Evolutionary conservation across 2,329 filamentous ascomycete genomes (phyloP), one percentile per base, ranked within the genome.

Genomic region (Falciphora oryzae): DNA sequence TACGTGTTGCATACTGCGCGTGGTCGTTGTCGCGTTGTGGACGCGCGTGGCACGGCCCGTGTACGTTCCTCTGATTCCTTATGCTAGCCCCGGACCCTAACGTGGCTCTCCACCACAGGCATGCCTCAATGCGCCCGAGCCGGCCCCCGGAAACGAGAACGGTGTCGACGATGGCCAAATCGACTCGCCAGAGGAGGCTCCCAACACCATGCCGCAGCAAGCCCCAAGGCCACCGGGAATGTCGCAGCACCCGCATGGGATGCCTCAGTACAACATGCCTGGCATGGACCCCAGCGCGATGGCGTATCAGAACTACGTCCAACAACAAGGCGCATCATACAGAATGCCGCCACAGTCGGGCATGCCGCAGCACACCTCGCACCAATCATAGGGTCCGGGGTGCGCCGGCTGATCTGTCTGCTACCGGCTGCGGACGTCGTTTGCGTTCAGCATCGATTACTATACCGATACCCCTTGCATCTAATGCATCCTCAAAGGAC

Each of bases 121-220:
- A 63, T 99, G 95, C 75, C 80, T 99, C 67, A 99, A 99, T 77
- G 95, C 95, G 27, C 95, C 95, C 57, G 95, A 99, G 77, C 93
- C 94, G 62, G 83, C 89, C 29, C 85, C 88, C 44, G 91, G 91
- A 73, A 88, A 87, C 72, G 92, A 96, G 74, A 93, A 93, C 71
- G 90, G 90, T 63, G 89, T 91, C 67, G 90, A 93, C 69, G 89
- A 90, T 68, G 89, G 90, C 70, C 86, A 90, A 68, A 90, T 92
- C 73, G 93, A 97, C 70, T 96, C 94, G 1, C 93, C 94, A 64
- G 95, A 98, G 78, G 95, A 98, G 76, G 88, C 93, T 66, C 79
- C 87, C 68, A 88, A 90, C 72, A 86, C 85, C 72, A 84, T 96
- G 65, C 90, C 90, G 61, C 86, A 89, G 57, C 85, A 86, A 68